Evolutionary conservation across 140 eudicot species (phyloP), one percentile per base, ranked within the genome.

Genomic region (Cichorium intybus): DNA sequence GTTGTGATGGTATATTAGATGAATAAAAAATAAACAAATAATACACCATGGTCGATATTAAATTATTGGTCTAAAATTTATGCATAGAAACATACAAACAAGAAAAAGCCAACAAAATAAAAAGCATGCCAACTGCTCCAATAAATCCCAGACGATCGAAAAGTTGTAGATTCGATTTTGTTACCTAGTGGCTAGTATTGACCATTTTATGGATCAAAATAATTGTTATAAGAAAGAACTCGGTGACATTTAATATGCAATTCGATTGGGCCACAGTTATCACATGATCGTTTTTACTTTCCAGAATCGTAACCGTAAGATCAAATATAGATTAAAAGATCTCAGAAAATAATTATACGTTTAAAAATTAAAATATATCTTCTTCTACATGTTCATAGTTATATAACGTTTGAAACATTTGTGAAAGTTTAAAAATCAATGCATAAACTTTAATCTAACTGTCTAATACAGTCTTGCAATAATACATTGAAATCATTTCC

Each of bases 101-200:
- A 70, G 17, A 1, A 33, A 2, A 46, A 58, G 3, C 22, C 24
- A 20, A 29, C 37, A 46, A 68, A 56, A 57, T 59, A 24, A 34
- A 53, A 41, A 21, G 4, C 41, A 58, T 11, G 23, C 60, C 51
- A 69, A 55, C 75, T 46, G 35, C 74, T 68, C 65, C 56, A 17
- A 27, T 47, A 12, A 64, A 28, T 21, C 21, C 24, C 67, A 45
- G 43, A 68, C 35, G 33, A 12, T 49, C 18, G 1, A 43, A 15
- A 43, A 12, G 49, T 2, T 15, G 49, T 43, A 43, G 18, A 43
- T 43, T 43, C 49, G 49, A 43, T 43, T 14, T 43, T 43, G 1
- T 43, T 43, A 43, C 49, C 18, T 39, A 12, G 2, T 27, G n/a
- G n/a, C n/a, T n/a, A 27, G 5, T 10, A 39, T 39, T 39, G 46